Percentiles rank a stretch among this genome's conserved stretches.
Conservation (phyloP, 495 filamentous ascomycete genomes). For the Lepraria neglecta region DNA sequence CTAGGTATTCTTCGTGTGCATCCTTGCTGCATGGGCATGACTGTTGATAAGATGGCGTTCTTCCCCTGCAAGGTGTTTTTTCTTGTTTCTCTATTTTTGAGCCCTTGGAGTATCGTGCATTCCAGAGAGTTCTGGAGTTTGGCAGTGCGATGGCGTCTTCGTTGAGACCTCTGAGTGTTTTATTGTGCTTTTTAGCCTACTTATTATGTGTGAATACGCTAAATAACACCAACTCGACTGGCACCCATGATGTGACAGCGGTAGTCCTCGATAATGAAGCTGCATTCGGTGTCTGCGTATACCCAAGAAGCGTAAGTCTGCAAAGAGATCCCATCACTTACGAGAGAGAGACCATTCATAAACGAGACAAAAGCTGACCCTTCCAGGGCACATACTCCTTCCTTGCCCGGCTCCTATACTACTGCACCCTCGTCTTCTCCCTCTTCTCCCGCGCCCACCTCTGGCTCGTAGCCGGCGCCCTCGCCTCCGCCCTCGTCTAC, state of each 20-base stretch:
- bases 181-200: neutral
- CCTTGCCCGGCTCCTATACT: slow-evolving; percentile 22
- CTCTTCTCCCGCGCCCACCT: slow-evolving; percentile 17
- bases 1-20: neutral
- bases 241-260: slow-evolving; percentile 8
- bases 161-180: neutral
- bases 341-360: too few relatives aligned
- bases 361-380: neutral
- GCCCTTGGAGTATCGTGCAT: neutral
- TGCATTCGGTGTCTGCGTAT: slow-evolving; percentile 15
- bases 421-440: slow-evolving; percentile 21
- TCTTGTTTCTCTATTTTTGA: neutral
- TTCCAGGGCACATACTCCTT: slow-evolving; percentile 21
- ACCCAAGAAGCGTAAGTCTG: slow-evolving; percentile 16
- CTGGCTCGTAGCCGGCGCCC: slow-evolving; percentile 22
- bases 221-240: slow-evolving; percentile 10
- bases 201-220: neutral
- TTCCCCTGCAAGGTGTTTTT: neutral
- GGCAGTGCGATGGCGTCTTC: neutral
- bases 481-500: slow-evolving; percentile 21
- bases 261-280: slow-evolving; percentile 10
- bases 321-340: neutral
- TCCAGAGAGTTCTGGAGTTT: neutral
- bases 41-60: neutral
- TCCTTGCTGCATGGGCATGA: neutral